Base-by-base conservation (phyloP, 257 asterid genomes). In the Cordia subcordata region DNA sequence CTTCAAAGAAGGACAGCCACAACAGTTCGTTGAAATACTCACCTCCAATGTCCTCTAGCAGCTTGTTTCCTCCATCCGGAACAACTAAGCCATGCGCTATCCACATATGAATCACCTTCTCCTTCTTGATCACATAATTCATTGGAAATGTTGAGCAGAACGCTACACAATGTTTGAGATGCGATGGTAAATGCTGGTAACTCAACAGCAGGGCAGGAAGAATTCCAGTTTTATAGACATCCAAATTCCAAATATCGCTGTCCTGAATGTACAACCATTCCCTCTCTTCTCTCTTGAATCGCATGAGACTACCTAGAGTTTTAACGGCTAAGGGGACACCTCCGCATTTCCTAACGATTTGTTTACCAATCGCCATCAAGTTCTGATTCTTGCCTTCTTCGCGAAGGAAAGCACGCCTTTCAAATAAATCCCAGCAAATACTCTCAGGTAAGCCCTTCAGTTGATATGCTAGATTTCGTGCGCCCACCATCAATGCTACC, bases 271-370 rank as follows among this genome's bases (percentile, higher is more conserved):
- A 22, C 22, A 55, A 19, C 72, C 77, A 72, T 55, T 72, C 68
- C 14, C 27, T 58, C 51, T 54, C 61, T 13, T 55, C 61, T 40
- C 55, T 50, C 54, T 47, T 68, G 20, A 46, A 68, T 53, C 65
- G 53, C 74, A 72, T 33, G 49, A 70, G 27, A 53, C 64, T 64
- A 20, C 68, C 76, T 40, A 60, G 49, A 11, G 76, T 47, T 55
- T 59, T 60, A 46, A 71, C 68, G 44, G 71, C 76, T 51, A 67
- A 39, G 3, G 73, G 77, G 22, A 62, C 57, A 32, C 77, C 77
- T 16, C 66, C 69, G 46, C 70, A 73, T 63, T 73, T 73, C 64
- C 60, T 68, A 49, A 59, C 32, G 42, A 73, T 63, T 50, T 54
- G 42, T 64, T 63, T 73, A 0, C 74, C 68, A 19, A 72, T 67